These are phyloP conservation scores for Massarina eburnea DNA, from an alignment of 2,329 filamentous ascomycete species.

Conservation along the genomic window DNA sequence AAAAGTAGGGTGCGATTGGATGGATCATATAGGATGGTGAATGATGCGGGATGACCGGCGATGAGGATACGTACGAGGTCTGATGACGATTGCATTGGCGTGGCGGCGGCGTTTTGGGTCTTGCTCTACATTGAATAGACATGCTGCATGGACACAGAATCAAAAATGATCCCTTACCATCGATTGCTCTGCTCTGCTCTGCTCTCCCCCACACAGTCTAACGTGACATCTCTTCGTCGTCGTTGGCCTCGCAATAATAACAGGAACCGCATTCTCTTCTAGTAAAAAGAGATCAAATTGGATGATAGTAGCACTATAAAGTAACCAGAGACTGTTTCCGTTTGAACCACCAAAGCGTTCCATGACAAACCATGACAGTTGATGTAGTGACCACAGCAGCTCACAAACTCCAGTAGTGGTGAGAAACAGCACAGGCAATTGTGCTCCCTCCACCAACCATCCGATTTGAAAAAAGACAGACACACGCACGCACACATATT, in stretches of 20 bases:
- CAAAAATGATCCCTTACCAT: background rate
- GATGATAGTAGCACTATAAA: conserved; percentile 39
- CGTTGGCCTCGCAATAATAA: too few species aligned
- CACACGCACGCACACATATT: conserved; percentile 33
- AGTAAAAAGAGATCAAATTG: conserved; percentile 42
- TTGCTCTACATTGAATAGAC: conserved; percentile 1
- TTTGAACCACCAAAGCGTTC: conserved; percentile 32
- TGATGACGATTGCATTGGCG: conserved; percentile 1
- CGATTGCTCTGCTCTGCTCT: too few species aligned
- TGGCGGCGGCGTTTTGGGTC: conserved; percentile 4
- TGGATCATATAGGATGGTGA: conserved; percentile 2
- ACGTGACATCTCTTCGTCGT: too few species aligned
- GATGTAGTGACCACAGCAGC: conserved; percentile 31
- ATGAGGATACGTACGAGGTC: background rate
- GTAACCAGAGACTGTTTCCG: conserved; percentile 39
- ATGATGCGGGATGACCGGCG: background rate
- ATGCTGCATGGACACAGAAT: conserved; percentile 5
- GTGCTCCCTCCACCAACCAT: conserved; percentile 37
- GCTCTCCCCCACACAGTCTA: too few species aligned
- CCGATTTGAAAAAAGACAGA: conserved; percentile 27
- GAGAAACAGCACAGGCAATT: conserved; percentile 23
- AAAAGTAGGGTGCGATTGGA: background rate
- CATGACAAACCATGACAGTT: conserved; percentile 37
- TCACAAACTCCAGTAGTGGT: conserved; percentile 41
- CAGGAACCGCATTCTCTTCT: background rate